Evolutionary conservation across 331 rosid species (phyloP), one percentile per base, ranked within the genome.

Genomic region (Quercus phellos): DNA sequence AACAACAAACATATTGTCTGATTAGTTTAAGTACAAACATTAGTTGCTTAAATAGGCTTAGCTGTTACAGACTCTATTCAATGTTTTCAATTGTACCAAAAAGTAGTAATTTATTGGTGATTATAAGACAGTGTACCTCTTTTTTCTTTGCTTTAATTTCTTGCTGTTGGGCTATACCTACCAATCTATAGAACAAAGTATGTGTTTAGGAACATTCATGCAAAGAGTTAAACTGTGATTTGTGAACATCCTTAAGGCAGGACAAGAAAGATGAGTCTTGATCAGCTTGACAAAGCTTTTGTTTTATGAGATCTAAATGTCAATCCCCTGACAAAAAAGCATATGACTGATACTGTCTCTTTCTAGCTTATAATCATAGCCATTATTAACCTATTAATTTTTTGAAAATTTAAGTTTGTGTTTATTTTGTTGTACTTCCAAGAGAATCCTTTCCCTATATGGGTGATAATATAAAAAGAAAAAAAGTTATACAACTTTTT

Each of bases 251-350:
- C 13, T 60, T 24, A 32, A 60, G 82, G 74, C 58, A 80, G 46
- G 81, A 85, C 86, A 88, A 77, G 74, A 81, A 78, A 75, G 26
- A 76, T 35, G 63, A 68, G 79, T 67, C 70, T 59, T 83, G 54
- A 75, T 77, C 77, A 84, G 74, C 77, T 66, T 78, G 74, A 74
- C 59, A 69, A 74, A 82, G 76, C 68, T 73, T 73, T 77, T 38
- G 46, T 38, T 78, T 80, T 82, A 72, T n/a, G 61, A 77, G 80
- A 71, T 56, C 78, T 73, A 80, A 78, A 78, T 66, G 17, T 87
- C 78, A 54, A 75, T 68, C 70, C 59, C 89, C 89, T 81, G 84
- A 87, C 93, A 83, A 72, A 81, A 14, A 66, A 83, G 79, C 90
- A 81, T 50, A 69, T 78, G 82, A 51, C 60, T n/a, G 18, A 56